Evolutionary conservation across 1,139 yeast species (phyloP).

Genomic region (Pichia sp.): DNA sequence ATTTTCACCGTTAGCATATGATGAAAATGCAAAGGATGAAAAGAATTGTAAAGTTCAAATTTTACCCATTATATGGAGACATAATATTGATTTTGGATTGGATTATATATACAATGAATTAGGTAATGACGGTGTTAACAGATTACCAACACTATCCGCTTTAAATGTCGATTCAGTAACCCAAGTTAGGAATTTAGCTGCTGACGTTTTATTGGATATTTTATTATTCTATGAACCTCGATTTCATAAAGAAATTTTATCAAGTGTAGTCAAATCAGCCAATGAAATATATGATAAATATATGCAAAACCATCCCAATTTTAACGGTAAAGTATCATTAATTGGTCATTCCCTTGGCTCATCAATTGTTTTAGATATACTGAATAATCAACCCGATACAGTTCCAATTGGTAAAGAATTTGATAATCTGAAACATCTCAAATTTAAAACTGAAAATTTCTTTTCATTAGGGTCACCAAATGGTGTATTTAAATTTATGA

Average conservation of each 20-base stretch:
- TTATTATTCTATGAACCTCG: slow-evolving; percentile 77
- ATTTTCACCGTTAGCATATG: slow-evolving; percentile 32
- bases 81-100: slow-evolving; percentile 55
- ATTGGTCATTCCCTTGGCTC: slow-evolving; percentile 93
- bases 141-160: slow-evolving; percentile 60
- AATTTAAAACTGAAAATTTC: slow-evolving; percentile 66
- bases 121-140: slow-evolving; percentile 31
- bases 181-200: slow-evolving; percentile 68
- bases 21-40: slow-evolving; percentile 15
- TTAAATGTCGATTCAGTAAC: slow-evolving; percentile 77
- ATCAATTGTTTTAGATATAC: slow-evolving; percentile 72
- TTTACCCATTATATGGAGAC: slow-evolving; percentile 74
- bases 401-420: slow-evolving; percentile 23
- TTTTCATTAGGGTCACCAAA: slow-evolving; percentile 88
- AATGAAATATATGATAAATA: slow-evolving; percentile 62
- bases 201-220: slow-evolving; percentile 82
- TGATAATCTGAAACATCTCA: slow-evolving; percentile 35
- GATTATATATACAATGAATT: slow-evolving; percentile 31
- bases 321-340: slow-evolving; percentile 72
- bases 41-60: slow-evolving; percentile 64
- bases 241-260: slow-evolving; percentile 56
- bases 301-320: slow-evolving; percentile 59
- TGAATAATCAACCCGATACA: slow-evolving; percentile 49
- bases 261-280: slow-evolving; percentile 62
- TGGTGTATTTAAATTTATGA: slow-evolving; percentile 73